Evolutionary conservation across 2,329 filamentous ascomycete genomes (phyloP).

Genomic region (Penicillium paneum): DNA sequence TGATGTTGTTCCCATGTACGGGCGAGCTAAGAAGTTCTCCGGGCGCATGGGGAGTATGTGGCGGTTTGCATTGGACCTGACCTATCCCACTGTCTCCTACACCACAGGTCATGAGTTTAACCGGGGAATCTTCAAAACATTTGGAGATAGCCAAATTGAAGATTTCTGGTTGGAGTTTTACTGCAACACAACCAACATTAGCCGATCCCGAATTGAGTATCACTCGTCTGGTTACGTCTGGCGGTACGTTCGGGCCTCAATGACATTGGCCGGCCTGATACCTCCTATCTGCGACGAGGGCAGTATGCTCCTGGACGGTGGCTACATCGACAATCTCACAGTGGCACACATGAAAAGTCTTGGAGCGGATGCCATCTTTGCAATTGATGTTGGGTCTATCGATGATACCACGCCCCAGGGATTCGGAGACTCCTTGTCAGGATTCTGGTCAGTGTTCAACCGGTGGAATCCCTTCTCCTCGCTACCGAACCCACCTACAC

Average conservation of each 20-base stretch:
- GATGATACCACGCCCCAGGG: slow-evolving; percentile 89
- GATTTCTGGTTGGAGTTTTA: slow-evolving; percentile 99
- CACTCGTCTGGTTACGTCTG: slow-evolving; percentile 97
- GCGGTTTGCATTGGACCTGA: slow-evolving; percentile 95
- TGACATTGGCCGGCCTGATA: slow-evolving; percentile 89
- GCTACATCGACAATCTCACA: slow-evolving; percentile 95
- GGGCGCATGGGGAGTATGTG: slow-evolving; percentile 99
- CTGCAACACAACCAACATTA: slow-evolving; percentile 99
- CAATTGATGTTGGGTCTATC: slow-evolving; percentile 86
- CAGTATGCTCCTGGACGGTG: slow-evolving; percentile 92
- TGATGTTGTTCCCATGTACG: slow-evolving; percentile 95
- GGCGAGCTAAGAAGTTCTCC: slow-evolving; percentile 93
- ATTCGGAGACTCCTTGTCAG: slow-evolving; percentile 91
- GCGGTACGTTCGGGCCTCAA: slow-evolving; percentile 93
- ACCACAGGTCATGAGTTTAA: slow-evolving; percentile 99
- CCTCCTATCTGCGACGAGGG: slow-evolving; percentile 96
- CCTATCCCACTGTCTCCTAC: slow-evolving; percentile 93
- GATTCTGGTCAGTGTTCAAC: slow-evolving; percentile 91
- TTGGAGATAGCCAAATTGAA: slow-evolving; percentile 94
- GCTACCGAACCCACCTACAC: slow-evolving; percentile 84
- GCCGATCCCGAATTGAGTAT: slow-evolving; percentile 84
- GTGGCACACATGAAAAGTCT: slow-evolving; percentile 96
- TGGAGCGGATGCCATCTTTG: slow-evolving; percentile 91
- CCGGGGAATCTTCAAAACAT: slow-evolving; percentile 96
- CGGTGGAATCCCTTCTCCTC: slow-evolving; percentile 94